These are phyloP conservation scores for Saccharomycopsis sp. DNA, from an alignment of 805 yeast genomes.

Conservation along the genomic window DNA sequence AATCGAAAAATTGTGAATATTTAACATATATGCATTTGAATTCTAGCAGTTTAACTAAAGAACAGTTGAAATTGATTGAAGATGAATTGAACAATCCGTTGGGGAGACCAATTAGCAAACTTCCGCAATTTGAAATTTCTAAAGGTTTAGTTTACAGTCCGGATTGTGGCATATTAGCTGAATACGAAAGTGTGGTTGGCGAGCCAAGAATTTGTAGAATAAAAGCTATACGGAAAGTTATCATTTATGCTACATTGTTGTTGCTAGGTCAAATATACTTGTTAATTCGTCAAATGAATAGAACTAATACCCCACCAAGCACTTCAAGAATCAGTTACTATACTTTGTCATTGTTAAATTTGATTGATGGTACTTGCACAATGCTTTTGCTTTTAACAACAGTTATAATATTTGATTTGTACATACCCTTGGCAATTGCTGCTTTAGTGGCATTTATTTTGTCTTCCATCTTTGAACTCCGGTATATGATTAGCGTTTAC, in stretches of 20 bases:
- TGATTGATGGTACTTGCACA: slow-evolving; percentile 64
- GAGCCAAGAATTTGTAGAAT: slow-evolving; percentile 23
- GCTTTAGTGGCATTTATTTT: slow-evolving; percentile 64
- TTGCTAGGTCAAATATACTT: slow-evolving; percentile 49
- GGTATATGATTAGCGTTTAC: slow-evolving; percentile 61
- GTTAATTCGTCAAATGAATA: slow-evolving; percentile 61
- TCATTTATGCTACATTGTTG: slow-evolving; percentile 39
- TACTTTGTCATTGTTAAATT: slow-evolving; percentile 55
- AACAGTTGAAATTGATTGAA: slow-evolving; percentile 57
- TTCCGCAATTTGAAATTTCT: slow-evolving; percentile 51
- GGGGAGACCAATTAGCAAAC: slow-evolving; percentile 63
- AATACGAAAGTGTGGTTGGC: slow-evolving; percentile 35
- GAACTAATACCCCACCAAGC: slow-evolving; percentile 72
- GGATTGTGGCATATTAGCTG: slow-evolving; percentile 67
- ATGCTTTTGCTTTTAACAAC: slow-evolving; percentile 56
- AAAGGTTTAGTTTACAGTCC: slow-evolving; percentile 74
- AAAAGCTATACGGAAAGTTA: slow-evolving; percentile 32
- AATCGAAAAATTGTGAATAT: slow-evolving; percentile 56
- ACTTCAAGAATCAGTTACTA: slow-evolving; percentile 66
- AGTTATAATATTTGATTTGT: slow-evolving; percentile 40
- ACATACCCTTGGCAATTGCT: slow-evolving; percentile 60
- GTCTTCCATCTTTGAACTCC: slow-evolving; percentile 67
- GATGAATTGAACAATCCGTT: slow-evolving; percentile 63
- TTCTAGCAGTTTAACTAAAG: slow-evolving; percentile 46
- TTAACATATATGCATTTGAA: slow-evolving; percentile 61